A percentile compares a stretch with the other conserved stretches of the same genome.
Evolutionary conservation across 768 basidiomycete genomes (phyloP).

Genomic region (Mycena metata): DNA sequence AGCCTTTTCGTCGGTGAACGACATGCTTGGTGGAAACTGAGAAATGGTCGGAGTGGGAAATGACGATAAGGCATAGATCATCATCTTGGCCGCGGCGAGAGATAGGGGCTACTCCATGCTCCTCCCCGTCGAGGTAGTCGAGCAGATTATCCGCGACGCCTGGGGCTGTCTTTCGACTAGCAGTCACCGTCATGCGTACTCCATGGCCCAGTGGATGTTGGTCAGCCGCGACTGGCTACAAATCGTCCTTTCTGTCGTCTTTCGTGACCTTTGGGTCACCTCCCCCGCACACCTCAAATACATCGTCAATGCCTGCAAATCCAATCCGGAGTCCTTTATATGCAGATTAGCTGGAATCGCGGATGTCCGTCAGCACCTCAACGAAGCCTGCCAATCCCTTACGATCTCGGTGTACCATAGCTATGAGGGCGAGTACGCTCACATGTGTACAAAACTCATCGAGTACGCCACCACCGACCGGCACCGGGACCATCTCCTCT

Average conservation of each 20-base stretch:
- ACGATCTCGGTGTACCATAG: background rate
- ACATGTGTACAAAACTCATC: background rate
- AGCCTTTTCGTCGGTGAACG: conserved; percentile 4
- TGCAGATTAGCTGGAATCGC: conserved; percentile 1
- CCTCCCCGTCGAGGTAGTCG: conserved; percentile 4
- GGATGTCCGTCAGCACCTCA: background rate
- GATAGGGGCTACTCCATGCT: background rate
- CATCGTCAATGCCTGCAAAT: background rate
- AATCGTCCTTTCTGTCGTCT: conserved; percentile 6
- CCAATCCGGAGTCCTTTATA: background rate
- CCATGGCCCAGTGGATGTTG: conserved; percentile 11
- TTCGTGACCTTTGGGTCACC: conserved; percentile 5
- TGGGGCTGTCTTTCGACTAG: conserved; percentile 6
- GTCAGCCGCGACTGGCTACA: background rate
- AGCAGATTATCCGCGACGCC: background rate
- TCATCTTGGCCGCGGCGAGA: too few relatives aligned
- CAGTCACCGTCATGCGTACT: conserved; percentile 6
- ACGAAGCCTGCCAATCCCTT: conserved; percentile 4
- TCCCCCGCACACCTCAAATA: background rate
- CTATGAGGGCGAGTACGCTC: background rate
- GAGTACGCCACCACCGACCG: conserved; percentile 10
- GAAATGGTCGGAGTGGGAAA: too few relatives aligned
- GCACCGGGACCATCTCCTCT: background rate
- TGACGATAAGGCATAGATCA: too few relatives aligned
- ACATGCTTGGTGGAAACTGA: conserved; percentile 1